phyloP scores from a whole-genome alignment of 352 stramenopile genomes.

The Phytophthora vignae region DNA sequence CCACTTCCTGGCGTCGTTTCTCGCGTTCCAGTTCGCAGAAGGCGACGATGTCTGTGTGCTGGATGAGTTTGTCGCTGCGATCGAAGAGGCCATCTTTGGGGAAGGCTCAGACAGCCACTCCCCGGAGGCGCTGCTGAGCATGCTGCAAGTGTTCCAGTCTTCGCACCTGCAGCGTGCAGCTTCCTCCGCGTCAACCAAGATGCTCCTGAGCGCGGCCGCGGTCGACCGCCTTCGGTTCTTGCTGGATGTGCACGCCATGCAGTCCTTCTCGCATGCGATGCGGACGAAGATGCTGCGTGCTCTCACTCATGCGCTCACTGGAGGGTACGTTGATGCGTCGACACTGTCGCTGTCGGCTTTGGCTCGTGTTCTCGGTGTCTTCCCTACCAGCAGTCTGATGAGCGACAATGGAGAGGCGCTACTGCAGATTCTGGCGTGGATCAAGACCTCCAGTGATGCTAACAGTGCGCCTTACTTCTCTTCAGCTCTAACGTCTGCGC shows the following conservation, averaged over 20 bases:
- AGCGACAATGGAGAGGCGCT: constrained; percentile 35
- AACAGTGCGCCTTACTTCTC: constrained; percentile 17
- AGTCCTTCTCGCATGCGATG: constrained; percentile 77
- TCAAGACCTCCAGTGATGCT: constrained; percentile 12
- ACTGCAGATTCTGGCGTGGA: constrained; percentile 43
- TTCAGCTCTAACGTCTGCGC: constrained; percentile 15
- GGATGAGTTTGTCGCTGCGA: constrained; percentile 41
- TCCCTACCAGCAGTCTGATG: constrained; percentile 50
- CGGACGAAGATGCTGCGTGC: constrained; percentile 58
- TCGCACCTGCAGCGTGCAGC: constrained; percentile 23
- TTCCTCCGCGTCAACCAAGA: not conserved
- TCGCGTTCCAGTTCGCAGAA: constrained; percentile 43
- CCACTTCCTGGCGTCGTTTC: constrained; percentile 49
- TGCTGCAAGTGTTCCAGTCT: constrained; percentile 68
- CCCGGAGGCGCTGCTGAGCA: constrained; percentile 73
- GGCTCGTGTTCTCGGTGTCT: constrained; percentile 60
- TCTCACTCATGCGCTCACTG: constrained; percentile 60
- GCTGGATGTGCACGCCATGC: constrained; percentile 78
- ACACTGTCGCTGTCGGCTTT: constrained; percentile 50
- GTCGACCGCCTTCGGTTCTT: constrained; percentile 71
- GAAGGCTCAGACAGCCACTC: constrained; percentile 59
- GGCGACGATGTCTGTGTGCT: constrained; percentile 25
- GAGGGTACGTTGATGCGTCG: constrained; percentile 52
- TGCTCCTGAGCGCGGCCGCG: constrained; percentile 41
- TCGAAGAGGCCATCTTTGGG: constrained; percentile 66